Evolutionary conservation across 306 rosid species (phyloP).

Genomic region (Malus asiatica): DNA sequence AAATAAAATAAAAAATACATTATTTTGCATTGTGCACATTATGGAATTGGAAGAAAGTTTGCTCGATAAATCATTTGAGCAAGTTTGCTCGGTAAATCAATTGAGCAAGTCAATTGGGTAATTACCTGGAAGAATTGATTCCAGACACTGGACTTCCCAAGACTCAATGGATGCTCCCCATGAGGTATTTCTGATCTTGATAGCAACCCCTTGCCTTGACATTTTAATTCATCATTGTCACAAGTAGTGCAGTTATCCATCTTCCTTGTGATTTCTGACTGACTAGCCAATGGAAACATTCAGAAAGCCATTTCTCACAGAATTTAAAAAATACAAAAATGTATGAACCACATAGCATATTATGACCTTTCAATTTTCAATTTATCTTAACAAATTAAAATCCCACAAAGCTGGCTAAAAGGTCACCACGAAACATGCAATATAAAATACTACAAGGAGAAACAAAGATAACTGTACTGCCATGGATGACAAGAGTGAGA

Average conservation of each 20-base stretch:
- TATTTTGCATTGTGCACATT: too few species aligned
- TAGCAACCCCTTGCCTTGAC: constrained; percentile 52
- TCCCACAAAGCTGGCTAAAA: background rate
- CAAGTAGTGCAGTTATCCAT: constrained; percentile 43
- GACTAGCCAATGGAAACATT: constrained; percentile 88
- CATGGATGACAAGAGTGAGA: background rate
- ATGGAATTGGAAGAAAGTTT: too few species aligned
- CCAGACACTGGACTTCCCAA: constrained; percentile 94
- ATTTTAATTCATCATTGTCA: constrained; percentile 51
- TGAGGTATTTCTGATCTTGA: constrained; percentile 87
- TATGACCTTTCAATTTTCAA: background rate
- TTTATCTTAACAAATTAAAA: background rate
- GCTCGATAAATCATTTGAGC: background rate
- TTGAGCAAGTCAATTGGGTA: background rate
- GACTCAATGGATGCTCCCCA: constrained; percentile 96
- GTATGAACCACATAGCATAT: constrained; percentile 1
- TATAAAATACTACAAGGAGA: background rate
- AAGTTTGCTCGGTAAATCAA: background rate
- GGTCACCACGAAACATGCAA: background rate
- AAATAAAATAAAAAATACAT: too few species aligned
- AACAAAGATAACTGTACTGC: background rate
- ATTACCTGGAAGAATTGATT: constrained; percentile 96
- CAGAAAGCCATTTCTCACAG: constrained; percentile 45
- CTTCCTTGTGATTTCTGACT: constrained; percentile 95
- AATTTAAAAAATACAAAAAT: constrained; percentile 9